Base-by-base conservation (phyloP, 192 early-diverging fungal species). In the Phlyctochytrium bullatum region DNA sequence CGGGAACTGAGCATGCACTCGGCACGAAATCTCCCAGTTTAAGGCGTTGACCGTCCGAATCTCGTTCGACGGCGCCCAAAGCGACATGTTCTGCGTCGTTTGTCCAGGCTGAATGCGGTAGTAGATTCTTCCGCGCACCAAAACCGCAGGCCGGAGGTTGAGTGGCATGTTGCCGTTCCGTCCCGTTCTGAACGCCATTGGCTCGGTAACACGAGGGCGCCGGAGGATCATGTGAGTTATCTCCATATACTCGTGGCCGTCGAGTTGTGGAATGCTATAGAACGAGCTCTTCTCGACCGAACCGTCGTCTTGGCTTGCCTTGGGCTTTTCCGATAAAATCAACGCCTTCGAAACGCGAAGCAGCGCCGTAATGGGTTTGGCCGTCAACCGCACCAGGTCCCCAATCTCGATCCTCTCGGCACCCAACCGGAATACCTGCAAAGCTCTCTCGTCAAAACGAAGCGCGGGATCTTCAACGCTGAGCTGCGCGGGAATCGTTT, bases 171-270 rank as follows among this genome's bases (percentile, higher is more conserved):
- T 35, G 2, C 14, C 14, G 57, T 27, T 16, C 3, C 27, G 17
- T 27, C 30, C 57, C 23, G 28, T 33, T 25, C 61, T 27, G 30
- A 27, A 62, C 16, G 61, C 14, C n/a, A 35, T 28, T 14, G 34
- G 27, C n/a, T 51, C 56, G 23, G 34, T 23, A 14, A 53, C 20
- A 31, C 58, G 6, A 12, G 65, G 66, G n/a, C 58, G 23, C 27
- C 40, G 51, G 12, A 68, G n/a, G 34, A 61, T 34, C 28, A 68
- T 68, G 58, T 68, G 29, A 14, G 56, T 47, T 20, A 68, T 36
- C 51, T 68, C 66, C 10, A 68, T 30, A 58, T 68, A 68, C 0
- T 68, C 66, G 56, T 59, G 16, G 10, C 66, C 66, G 47, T 68
- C 66, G 32, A 58, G 58, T 29, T 53, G 20, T 14, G 66, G 66